Evolutionary conservation across 208 protist genomes (phyloP).

Genomic region (Porcisia hertigi): DNA sequence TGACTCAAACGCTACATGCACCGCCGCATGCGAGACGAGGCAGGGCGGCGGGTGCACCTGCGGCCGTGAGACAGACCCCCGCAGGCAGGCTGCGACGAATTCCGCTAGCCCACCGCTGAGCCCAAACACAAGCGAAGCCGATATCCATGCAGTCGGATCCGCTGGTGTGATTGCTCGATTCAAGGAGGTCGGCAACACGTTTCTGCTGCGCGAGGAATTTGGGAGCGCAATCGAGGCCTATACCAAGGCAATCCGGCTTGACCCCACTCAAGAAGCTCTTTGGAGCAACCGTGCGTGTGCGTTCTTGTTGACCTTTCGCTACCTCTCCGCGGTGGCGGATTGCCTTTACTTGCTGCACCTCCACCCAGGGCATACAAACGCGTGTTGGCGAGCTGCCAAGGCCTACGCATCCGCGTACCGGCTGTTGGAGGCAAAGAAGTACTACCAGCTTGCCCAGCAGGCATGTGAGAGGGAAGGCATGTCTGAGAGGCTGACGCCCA

Average conservation of each 20-base stretch:
- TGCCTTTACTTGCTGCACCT: conserved; percentile 55
- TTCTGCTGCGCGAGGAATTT: conserved; percentile 55
- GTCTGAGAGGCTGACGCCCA: not conserved
- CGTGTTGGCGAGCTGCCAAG: conserved; percentile 77
- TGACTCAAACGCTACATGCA: not conserved
- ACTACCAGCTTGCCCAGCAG: conserved; percentile 55
- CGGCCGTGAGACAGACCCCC: not conserved
- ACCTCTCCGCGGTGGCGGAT: conserved; percentile 65
- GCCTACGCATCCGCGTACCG: conserved; percentile 37
- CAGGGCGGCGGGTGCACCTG: not conserved
- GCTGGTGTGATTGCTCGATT: conserved; percentile 18
- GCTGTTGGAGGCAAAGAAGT: conserved; percentile 36
- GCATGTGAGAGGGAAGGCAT: conserved; percentile 19
- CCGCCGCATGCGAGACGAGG: not conserved
- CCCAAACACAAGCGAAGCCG: not conserved
- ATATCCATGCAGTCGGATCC: not conserved
- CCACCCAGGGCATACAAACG: conserved; percentile 54
- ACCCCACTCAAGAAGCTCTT: conserved; percentile 50
- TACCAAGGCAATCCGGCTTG: conserved; percentile 60
- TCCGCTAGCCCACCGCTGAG: not conserved
- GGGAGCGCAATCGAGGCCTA: conserved; percentile 58
- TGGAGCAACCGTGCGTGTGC: conserved; percentile 78
- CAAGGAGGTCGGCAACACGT: conserved; percentile 67
- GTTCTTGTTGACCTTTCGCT: conserved; percentile 64
- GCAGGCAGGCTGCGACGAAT: not conserved